Evolutionary conservation across 2,329 filamentous ascomycete genomes (phyloP), one percentile per base, ranked within the genome.

Genomic region (Colletotrichum melonis): DNA sequence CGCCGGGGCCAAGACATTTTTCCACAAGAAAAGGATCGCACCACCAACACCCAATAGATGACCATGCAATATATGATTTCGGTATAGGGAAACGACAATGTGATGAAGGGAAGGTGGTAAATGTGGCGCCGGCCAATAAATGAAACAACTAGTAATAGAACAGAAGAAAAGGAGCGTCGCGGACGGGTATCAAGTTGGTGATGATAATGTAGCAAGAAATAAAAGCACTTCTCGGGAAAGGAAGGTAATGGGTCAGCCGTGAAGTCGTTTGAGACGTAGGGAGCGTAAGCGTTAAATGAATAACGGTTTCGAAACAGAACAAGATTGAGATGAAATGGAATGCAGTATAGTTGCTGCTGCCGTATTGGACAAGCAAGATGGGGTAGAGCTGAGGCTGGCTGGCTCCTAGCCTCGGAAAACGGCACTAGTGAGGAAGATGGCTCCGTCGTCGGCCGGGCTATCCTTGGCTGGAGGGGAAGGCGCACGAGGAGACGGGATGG

Each of bases 401-500:
- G 63, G 49, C 52, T 63, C 19, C n/a, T 63, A 72, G 46, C 68
- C 68, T 68, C 63, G 68, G 75, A 77, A 77, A 4, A 77, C 76
- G 35, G 76, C 74, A 52, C 60, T 76, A 55, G 76, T 75, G 52
- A 77, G 72, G 56, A 76, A 65, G 63, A 76, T 63, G 32, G 74
- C 56, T 55, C 69, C 73, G 19, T 52, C 62, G 22, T 70, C 68
- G 14, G 64, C 60, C 16, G 73, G 30, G 60, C 35, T 64, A 55
- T 66, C 68, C 68, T 76, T 67, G 73, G 60, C 58, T 4, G 77
- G 73, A 11, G 78, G 73, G 16, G 77, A 74, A 4, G 76, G 78
- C 67, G 74, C 74, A 67, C 72, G 78, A 26, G 79, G 78, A 56
- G 79, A 77, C 32, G 78, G 76, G 26, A 81, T 79, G 30, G 78